Percentiles rank a stretch among this genome's conserved stretches.
Evolutionary conservation across 345 rosid genomes (phyloP).

Genomic region (Aurinia saxatilis): DNA sequence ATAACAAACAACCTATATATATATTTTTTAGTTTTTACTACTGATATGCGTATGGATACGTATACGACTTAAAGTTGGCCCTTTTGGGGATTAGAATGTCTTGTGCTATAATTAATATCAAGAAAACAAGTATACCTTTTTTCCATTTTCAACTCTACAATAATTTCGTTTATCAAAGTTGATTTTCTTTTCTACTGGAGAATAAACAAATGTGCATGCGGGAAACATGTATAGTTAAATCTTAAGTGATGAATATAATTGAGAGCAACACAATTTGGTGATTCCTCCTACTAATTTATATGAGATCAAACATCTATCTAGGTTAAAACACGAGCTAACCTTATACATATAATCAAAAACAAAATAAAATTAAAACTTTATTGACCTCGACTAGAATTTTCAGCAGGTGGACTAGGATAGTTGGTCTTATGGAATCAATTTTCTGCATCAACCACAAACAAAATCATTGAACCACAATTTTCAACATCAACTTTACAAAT

Average conservation of each 20-base stretch:
- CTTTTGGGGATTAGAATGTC: slow-evolving; percentile 12
- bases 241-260: not conserved
- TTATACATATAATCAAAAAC: not conserved
- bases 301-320: not conserved
- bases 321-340: not conserved
- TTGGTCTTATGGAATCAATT: not conserved
- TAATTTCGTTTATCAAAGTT: slow-evolving; percentile 24
- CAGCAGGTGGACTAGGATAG: not conserved
- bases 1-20: too few species aligned
- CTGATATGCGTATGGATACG: not conserved
- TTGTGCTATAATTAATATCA: slow-evolving; percentile 15
- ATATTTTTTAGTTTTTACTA: too few species aligned
- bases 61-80: slow-evolving; percentile 1
- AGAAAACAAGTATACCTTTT: slow-evolving; percentile 20
- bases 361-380: not conserved
- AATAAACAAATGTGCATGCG: slow-evolving; percentile 15
- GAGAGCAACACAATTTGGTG: not conserved
- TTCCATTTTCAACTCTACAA: slow-evolving; percentile 18
- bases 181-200: not conserved
- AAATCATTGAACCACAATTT: slow-evolving; percentile 14
- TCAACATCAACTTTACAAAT: not conserved
- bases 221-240: not conserved
- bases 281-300: not conserved
- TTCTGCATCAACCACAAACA: slow-evolving; percentile 17
- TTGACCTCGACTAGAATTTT: not conserved